Evolutionary conservation across 768 basidiomycete genomes (phyloP).

Genomic region (Hygrophorus russula): DNA sequence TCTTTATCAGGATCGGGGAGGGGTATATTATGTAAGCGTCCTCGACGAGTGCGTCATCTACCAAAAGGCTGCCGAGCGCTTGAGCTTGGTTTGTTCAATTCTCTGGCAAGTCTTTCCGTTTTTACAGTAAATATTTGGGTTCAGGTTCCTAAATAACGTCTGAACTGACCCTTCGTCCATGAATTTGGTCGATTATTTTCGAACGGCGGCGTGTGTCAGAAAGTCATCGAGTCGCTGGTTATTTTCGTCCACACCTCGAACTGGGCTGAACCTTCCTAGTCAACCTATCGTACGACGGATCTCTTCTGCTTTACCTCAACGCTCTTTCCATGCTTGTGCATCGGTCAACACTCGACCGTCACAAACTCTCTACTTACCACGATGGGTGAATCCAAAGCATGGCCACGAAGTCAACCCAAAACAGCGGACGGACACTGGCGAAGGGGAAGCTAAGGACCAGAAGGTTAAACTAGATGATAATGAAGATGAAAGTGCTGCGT

Average conservation of each 20-base stretch:
- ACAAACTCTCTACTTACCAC: constrained; percentile 20
- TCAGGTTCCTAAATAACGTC: background rate
- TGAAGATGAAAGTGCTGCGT: constrained; percentile 17
- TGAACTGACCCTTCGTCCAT: background rate
- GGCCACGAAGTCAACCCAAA: constrained; percentile 12
- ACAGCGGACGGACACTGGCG: constrained; percentile 12
- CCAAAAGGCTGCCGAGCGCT: too few relatives aligned
- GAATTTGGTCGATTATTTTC: background rate
- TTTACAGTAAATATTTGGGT: too few relatives aligned
- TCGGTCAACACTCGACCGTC: constrained; percentile 18
- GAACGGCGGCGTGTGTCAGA: background rate
- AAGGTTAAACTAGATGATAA: constrained; percentile 14
- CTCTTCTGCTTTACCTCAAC: too few relatives aligned
- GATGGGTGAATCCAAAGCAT: constrained; percentile 27
- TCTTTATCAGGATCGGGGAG: too few relatives aligned
- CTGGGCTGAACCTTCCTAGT: too few relatives aligned
- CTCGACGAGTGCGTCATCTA: too few relatives aligned
- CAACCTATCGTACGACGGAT: constrained; percentile 2
- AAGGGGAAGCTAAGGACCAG: constrained; percentile 9
- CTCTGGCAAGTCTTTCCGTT: too few relatives aligned
- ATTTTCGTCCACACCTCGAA: background rate
- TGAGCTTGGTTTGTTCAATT: background rate
- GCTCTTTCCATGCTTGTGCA: constrained; percentile 17
- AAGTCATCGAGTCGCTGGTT: background rate
- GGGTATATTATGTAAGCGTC: too few relatives aligned